These are phyloP conservation scores for Brachypodium distachyon DNA, from an alignment of 202 grass and related monocot species.

Conservation along the genomic window DNA sequence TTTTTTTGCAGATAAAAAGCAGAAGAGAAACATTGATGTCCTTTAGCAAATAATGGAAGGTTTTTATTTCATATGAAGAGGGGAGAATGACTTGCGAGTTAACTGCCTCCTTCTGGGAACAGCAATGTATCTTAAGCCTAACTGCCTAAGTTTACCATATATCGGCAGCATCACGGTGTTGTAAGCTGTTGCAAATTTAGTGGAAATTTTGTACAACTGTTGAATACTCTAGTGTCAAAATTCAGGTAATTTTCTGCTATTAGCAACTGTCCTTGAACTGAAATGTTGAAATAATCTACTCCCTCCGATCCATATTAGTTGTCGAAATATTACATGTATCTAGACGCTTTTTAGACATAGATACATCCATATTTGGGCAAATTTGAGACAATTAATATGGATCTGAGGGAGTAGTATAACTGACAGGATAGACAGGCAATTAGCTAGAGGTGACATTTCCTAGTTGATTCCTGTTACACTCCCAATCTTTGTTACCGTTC, in stretches of 20 bases:
- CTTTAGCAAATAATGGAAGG: constrained; percentile 22
- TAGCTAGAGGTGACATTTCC: not conserved
- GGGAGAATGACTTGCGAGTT: not conserved
- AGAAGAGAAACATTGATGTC: not conserved
- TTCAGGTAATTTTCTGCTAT: not conserved
- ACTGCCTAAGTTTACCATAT: not conserved
- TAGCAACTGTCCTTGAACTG: not conserved
- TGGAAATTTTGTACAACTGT: constrained; percentile 8
- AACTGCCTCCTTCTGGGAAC: not conserved
- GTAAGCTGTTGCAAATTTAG: constrained; percentile 7
- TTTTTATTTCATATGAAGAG: constrained; percentile 22
- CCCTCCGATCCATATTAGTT: too few species aligned
- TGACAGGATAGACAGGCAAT: not conserved
- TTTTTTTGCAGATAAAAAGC: constrained; percentile 21
- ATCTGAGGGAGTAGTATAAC: too few species aligned
- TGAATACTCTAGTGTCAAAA: not conserved
- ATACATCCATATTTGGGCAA: too few species aligned
- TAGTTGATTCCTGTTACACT: not conserved
- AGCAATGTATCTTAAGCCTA: constrained; percentile 3
- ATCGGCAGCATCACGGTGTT: not conserved
- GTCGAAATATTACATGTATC: too few species aligned
- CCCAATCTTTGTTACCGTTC: not conserved
- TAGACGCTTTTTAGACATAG: too few species aligned
- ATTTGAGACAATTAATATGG: too few species aligned
- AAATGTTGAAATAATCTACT: not conserved